A percentile compares a stretch with the other conserved stretches of the same genome.
Conservation (phyloP, 202 grass and related monocot species). For the Setaria italica region DNA sequence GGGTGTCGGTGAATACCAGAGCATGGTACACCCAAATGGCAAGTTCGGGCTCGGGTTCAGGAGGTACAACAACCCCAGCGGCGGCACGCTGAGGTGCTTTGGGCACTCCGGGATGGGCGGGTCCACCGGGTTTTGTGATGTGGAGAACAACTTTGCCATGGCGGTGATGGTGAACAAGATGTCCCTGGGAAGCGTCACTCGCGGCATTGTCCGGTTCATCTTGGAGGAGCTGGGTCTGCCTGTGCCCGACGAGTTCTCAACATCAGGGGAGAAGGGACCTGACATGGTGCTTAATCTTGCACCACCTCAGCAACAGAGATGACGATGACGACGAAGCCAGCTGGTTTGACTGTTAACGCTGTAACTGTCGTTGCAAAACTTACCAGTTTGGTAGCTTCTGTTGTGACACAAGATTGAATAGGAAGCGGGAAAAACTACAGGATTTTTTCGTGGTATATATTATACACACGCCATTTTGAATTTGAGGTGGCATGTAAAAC, state of each 20-base stretch:
- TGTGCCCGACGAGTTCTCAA: conserved; percentile 82
- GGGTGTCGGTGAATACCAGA: conserved; percentile 61
- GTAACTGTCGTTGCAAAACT: neutral
- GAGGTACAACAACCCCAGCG: conserved; percentile 52
- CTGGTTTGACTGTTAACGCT: neutral
- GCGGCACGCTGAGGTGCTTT: conserved; percentile 53
- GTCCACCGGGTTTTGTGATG: conserved; percentile 78
- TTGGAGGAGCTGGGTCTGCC: conserved; percentile 78
- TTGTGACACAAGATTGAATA: neutral
- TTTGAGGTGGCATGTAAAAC: neutral
- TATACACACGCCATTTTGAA: conserved; percentile 11
- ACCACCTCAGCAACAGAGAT: conserved; percentile 32
- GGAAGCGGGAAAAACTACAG: neutral
- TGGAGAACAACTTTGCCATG: conserved; percentile 76
- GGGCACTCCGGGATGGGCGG: conserved; percentile 93
- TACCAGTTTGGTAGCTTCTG: neutral
- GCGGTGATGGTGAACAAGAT: conserved; percentile 93
- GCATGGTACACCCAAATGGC: conserved; percentile 61
- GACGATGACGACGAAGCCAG: neutral
- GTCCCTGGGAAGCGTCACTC: conserved; percentile 77
- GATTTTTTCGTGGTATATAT: conserved; percentile 4
- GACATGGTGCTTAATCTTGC: conserved; percentile 81
- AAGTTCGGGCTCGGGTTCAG: conserved; percentile 97
- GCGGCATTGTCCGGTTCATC: conserved; percentile 71
- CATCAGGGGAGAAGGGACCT: conserved; percentile 78